Base-by-base conservation (phyloP, 2,329 filamentous ascomycete genomes). In the Beauveria pseudobassiana region DNA sequence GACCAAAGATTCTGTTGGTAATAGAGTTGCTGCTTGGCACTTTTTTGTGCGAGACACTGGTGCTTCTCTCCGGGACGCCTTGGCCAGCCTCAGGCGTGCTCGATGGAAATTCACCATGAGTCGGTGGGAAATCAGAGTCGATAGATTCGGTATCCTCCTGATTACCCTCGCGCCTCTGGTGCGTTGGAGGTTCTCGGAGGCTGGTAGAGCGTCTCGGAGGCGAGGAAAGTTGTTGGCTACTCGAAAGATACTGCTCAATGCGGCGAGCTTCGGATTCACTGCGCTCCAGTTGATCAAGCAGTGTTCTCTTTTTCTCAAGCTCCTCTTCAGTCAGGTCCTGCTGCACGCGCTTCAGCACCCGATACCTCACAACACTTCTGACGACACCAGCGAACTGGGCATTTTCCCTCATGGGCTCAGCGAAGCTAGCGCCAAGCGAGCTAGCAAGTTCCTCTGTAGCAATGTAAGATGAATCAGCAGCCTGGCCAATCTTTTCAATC, bases 281-380 rank as follows among this genome's bases (percentile, higher is more conserved):
- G 63, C 87, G 86, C 77, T 99, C 95, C n/a, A 99, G 78, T 53
- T 93, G 89, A 50, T 96, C 91, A 16, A 99, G 81, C 14, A 95
- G 81, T 3, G 83, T 78, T 68, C 84, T 86, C 78, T 98, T 98
- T 80, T 93, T 96, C 61, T 88, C 84, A 12, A 99, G 80, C 69
- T 99, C 93, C 63, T 99, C 95, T 50, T 88, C 88, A 1, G 95
- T 98, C 87, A 98, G 93, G 71, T 99, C 95, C 73, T 98, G 92
- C 72, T 99, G 95, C 59, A 99, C 91, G 52, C 95, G 85, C 78
- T 99, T 99, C 64, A 97, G 78, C 3, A 98, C 88, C 18, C 95
- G 83, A 72, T 97, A 99, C 66, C 90, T 86, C 60, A 99, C 78
- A 40, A 99, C 93, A 66, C 81, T 90, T 48, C 93, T 86, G 3